A percentile compares a stretch with the other conserved stretches of the same genome.
Conservation (phyloP, 306 rosid genomes). For the Spatholobus suberectus region DNA sequence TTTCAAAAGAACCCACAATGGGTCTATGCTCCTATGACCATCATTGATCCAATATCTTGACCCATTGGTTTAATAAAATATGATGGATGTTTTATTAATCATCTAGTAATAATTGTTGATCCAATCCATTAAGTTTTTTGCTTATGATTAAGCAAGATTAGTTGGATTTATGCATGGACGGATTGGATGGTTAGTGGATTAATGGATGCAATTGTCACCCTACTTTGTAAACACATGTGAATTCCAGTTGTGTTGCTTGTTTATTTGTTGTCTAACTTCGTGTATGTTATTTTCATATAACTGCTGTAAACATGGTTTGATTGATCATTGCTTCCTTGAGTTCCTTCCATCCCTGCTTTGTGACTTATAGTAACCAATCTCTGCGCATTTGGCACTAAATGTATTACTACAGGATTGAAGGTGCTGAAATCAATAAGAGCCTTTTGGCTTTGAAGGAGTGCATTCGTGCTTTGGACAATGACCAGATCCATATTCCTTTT, state of each 20-base stretch:
- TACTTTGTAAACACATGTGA: neutral
- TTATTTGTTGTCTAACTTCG: neutral
- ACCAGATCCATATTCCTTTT: slow-evolving; percentile 96
- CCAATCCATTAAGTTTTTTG: neutral
- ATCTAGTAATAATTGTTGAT: neutral
- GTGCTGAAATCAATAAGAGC: slow-evolving; percentile 97
- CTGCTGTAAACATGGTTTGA: neutral
- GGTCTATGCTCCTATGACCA: neutral
- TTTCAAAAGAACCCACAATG: neutral
- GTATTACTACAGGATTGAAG: slow-evolving; percentile 76
- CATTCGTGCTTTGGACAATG: slow-evolving; percentile 97
- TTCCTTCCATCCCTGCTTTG: slow-evolving; percentile 2
- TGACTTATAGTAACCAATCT: neutral
- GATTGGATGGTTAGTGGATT: neutral
- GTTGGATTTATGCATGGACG: neutral
- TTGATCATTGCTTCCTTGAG: neutral
- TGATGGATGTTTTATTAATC: neutral
- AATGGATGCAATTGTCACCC: neutral
- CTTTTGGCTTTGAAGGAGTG: slow-evolving; percentile 99
- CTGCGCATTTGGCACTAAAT: slow-evolving; percentile 20
- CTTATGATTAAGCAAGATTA: neutral
- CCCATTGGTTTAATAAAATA: neutral
- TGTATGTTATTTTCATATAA: slow-evolving; percentile 8
- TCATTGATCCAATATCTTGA: neutral
- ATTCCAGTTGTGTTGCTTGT: neutral